phyloP scores from a whole-genome alignment of 2,329 filamentous ascomycete species.

The Xylariaceae sp. region DNA sequence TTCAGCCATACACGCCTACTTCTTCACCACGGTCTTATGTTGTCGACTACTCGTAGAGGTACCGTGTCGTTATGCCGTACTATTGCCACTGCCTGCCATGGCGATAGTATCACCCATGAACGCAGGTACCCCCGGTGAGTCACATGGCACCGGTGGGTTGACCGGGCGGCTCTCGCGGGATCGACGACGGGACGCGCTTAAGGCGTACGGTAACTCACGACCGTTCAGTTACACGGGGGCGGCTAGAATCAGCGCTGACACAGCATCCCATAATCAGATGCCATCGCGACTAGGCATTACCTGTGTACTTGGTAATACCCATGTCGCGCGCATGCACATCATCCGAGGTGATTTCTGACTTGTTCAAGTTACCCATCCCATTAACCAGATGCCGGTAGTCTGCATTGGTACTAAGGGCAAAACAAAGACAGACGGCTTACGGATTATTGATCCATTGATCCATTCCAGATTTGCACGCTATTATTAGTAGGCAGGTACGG shows the following conservation, averaged over 20 bases:
- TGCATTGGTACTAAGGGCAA: background rate
- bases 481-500: background rate
- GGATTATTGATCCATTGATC: background rate
- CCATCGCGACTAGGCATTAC: constrained; percentile 2
- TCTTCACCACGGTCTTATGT: background rate
- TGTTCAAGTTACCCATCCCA: background rate
- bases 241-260: constrained; percentile 2
- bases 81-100: background rate
- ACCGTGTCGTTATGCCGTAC: background rate
- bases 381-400: background rate
- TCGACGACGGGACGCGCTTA: constrained; percentile 1
- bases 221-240: constrained; percentile 7
- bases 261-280: background rate
- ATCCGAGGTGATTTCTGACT: background rate
- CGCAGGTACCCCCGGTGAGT: constrained; percentile 2
- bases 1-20: background rate
- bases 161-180: constrained; percentile 11
- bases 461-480: background rate
- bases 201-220: background rate
- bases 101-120: background rate
- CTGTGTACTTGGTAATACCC: constrained; percentile 1
- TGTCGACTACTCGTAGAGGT: background rate
- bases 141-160: constrained; percentile 6
- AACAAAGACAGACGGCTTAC: background rate
- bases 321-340: background rate